A percentile compares a stretch with the other conserved stretches of the same genome.
Evolutionary conservation across 345 rosid species (phyloP).

Genomic region (Syzygium jambos): DNA sequence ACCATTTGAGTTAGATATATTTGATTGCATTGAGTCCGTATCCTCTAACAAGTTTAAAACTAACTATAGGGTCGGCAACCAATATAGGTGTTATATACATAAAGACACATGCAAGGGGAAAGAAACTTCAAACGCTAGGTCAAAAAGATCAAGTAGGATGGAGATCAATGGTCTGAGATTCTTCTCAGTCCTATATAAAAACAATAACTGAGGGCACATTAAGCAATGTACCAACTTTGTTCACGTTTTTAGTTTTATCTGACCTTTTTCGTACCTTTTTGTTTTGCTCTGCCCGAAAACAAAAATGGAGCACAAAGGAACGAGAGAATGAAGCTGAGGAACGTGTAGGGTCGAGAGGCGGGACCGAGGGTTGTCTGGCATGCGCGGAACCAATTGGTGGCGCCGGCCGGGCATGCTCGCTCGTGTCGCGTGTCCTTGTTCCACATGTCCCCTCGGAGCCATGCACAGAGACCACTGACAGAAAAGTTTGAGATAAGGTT

Average conservation of each 20-base stretch:
- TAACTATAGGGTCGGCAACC: background rate
- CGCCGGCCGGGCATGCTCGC: constrained; percentile 30
- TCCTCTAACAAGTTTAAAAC: background rate
- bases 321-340: background rate
- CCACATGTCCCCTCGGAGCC: background rate
- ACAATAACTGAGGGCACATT: background rate
- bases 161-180: background rate
- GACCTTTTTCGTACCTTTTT: background rate
- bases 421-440: constrained; percentile 4
- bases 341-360: constrained; percentile 9
- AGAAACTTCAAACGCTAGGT: background rate
- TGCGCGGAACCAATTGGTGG: constrained; percentile 19
- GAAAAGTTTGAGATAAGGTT: background rate
- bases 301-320: background rate
- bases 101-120: background rate
- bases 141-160: background rate
- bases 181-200: background rate
- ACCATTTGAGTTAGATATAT: background rate
- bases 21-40: background rate
- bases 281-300: background rate
- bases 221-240: background rate
- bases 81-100: background rate
- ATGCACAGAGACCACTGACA: background rate
- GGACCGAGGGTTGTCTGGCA: constrained; percentile 37
- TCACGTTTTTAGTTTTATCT: background rate